phyloP scores from a whole-genome alignment of 2,329 filamentous ascomycete species.

The Xylaria sp. region DNA sequence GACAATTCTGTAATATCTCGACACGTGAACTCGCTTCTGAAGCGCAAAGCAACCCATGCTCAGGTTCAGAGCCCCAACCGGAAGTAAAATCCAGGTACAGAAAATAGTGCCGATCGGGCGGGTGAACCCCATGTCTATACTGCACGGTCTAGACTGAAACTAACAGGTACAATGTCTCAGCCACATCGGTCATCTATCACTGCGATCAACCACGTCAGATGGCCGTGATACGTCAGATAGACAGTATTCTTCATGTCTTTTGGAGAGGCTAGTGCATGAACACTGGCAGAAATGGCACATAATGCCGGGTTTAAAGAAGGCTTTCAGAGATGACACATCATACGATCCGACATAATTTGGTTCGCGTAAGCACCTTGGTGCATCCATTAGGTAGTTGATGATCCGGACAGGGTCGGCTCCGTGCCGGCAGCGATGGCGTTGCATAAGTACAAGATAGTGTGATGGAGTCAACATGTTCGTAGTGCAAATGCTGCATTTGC shows the following conservation, averaged over 20 bases:
- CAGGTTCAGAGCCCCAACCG: slow-evolving; percentile 19
- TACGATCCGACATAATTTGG: slow-evolving; percentile 24
- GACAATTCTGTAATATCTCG: background rate
- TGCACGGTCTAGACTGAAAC: slow-evolving; percentile 5
- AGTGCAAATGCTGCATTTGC: slow-evolving; percentile 7
- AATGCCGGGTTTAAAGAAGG: background rate
- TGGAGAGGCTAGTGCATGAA: background rate
- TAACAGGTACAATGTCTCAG: slow-evolving; percentile 18
- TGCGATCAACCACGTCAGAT: background rate
- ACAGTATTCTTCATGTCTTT: background rate
- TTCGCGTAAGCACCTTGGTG: slow-evolving; percentile 27
- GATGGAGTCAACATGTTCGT: slow-evolving; percentile 11
- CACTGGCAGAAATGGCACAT: background rate
- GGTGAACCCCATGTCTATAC: slow-evolving; percentile 8
- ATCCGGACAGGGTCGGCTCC: slow-evolving; percentile 24
- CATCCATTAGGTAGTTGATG: slow-evolving; percentile 12
- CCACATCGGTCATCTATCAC: slow-evolving; percentile 6
- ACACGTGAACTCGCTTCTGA: slow-evolving; percentile 17
- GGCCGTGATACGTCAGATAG: slow-evolving; percentile 22
- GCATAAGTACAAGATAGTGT: slow-evolving; percentile 30
- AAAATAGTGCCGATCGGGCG: slow-evolving; percentile 18
- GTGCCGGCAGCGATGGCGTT: slow-evolving; percentile 30
- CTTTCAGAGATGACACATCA: slow-evolving; percentile 11
- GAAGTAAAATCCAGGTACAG: slow-evolving; percentile 23
- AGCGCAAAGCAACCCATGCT: slow-evolving; percentile 3